Conservation (phyloP, 768 basidiomycete genomes). For the Lactarius deliciosus region DNA sequence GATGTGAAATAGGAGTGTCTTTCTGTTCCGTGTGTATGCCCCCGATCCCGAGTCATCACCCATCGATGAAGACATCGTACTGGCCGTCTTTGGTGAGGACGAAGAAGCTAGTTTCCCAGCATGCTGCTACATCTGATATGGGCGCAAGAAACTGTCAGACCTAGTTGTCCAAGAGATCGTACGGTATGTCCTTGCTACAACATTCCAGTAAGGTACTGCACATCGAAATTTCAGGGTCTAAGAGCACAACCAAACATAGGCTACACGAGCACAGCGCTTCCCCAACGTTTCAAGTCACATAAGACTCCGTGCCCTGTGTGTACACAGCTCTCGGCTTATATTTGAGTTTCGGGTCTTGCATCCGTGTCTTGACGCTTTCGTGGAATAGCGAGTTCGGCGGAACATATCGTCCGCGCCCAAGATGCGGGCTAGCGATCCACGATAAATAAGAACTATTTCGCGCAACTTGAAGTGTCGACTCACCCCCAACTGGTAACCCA, state of each 20-base stretch:
- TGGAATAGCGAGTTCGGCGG: constrained; percentile 57
- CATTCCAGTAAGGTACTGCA: neutral
- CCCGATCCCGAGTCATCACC: constrained; percentile 57
- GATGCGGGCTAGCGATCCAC: constrained; percentile 43
- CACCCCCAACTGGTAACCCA: constrained; percentile 61
- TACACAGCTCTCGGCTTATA: constrained; percentile 63
- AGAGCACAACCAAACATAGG: neutral
- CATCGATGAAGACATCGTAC: constrained; percentile 64
- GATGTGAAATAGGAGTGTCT: constrained; percentile 37
- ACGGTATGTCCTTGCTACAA: no score
- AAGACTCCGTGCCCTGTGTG: constrained; percentile 47
- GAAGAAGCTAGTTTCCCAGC: constrained; percentile 86
- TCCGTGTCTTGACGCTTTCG: constrained; percentile 58
- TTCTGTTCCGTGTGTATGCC: neutral
- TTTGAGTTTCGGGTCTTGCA: constrained; percentile 46
- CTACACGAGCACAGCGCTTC: no score
- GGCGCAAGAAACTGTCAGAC: no score
- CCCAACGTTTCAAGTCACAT: constrained; percentile 38
- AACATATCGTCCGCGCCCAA: constrained; percentile 59
- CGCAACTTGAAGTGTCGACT: constrained; percentile 31
- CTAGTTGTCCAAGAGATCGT: no score
- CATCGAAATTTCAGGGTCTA: neutral
- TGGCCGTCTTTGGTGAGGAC: constrained; percentile 48
- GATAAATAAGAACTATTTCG: neutral
- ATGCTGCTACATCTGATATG: constrained; percentile 53